These are phyloP conservation scores for Plantago ovata DNA, from an alignment of 257 asterid genomes.

Conservation along the genomic window DNA sequence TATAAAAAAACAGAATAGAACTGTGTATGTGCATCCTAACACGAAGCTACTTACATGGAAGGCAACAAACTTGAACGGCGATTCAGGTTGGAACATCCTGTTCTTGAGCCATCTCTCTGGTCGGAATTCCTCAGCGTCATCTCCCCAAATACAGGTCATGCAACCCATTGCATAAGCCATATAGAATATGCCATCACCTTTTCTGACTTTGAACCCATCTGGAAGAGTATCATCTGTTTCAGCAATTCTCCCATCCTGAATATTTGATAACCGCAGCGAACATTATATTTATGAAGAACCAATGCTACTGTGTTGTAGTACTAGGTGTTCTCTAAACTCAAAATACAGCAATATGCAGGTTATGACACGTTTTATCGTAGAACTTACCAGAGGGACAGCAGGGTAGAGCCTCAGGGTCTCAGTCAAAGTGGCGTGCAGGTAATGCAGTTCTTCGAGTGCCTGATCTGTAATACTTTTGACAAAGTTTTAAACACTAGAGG, in stretches of 20 bases:
- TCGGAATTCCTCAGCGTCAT: slow-evolving; percentile 56
- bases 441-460: slow-evolving; percentile 63
- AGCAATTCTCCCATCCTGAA: slow-evolving; percentile 70
- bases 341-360: not conserved
- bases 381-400: slow-evolving; percentile 70
- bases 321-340: too few species aligned
- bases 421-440: slow-evolving; percentile 62
- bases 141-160: slow-evolving; percentile 66
- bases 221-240: slow-evolving; percentile 69
- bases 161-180: slow-evolving; percentile 75
- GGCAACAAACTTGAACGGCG: slow-evolving; percentile 68
- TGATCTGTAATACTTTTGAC: slow-evolving; percentile 44
- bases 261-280: too few species aligned
- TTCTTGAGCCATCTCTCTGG: slow-evolving; percentile 75
- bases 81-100: slow-evolving; percentile 56
- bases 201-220: slow-evolving; percentile 54
- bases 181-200: slow-evolving; percentile 62
- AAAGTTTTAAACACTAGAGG: slow-evolving; percentile 27
- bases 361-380: not conserved
- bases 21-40: too few species aligned
- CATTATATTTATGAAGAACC: too few species aligned
- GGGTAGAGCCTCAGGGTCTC: slow-evolving; percentile 79
- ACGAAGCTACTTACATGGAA: slow-evolving; percentile 62
- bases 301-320: too few species aligned
- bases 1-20: too few species aligned